Evolutionary conservation across 108 stramenopile species (phyloP), one percentile per base, ranked within the genome.

Genomic region (Seminavis robusta): DNA sequence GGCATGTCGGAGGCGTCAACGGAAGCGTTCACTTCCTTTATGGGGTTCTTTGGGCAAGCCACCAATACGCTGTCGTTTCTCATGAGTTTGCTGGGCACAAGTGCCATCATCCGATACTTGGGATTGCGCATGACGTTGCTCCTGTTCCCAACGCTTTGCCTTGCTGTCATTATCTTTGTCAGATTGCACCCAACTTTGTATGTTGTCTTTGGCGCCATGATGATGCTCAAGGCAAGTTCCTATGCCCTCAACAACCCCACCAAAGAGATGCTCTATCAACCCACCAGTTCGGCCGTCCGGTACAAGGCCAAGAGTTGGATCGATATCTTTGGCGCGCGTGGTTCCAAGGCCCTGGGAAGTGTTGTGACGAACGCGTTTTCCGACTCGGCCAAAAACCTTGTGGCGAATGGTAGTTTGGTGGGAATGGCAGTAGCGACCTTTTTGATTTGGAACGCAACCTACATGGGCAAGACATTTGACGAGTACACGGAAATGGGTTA

Each of bases 291-390:
- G 11, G 86, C 76, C 9, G 95, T 98, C 20, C 93, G 94, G 37
- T 98, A 96, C 79, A 98, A 98, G 81, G 89, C 92, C 39, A 98
- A 98, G 67, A 83, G 80, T 49, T 98, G 97, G 97, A 98, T 98
- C 54, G 97, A 98, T 58, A 97, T 92, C 52, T 97, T 98, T 69
- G 97, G 97, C 20, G 94, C 92, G 15, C 80, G 97, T 15, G 95
- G 95, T 30, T 79, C 82, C 52, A 98, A 98, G 69, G 97, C 97
- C 3, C 46, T 94, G 37, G 97, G 97, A 7, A 92, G 90, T 40
- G 71, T 98, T 25, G 92, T 98, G 3, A 98, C 97, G 5, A 91
- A 98, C 56, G 87, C 92, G 17, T 98, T 97, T 63, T 82, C 92
- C 28, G 63, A 88, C 48, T 86, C 84, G 7, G 75, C 94, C 1